Base-by-base conservation (phyloP, 805 yeast genomes). In the Pichia phayaonensis region DNA sequence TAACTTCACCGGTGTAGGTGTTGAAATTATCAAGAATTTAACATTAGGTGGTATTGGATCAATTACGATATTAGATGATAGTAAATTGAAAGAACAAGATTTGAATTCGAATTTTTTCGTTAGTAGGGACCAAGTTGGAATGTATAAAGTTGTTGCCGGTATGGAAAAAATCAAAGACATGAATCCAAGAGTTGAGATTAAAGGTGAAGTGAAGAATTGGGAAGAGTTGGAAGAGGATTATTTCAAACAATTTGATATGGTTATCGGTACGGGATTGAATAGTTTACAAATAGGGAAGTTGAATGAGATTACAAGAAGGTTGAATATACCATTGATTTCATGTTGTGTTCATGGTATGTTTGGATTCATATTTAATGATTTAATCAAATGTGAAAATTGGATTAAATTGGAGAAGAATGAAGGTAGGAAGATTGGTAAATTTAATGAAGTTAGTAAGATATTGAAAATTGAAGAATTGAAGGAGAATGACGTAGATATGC, bases 31-130 rank as follows among this genome's bases (percentile, higher is more conserved):
- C 38, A 92, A 94, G 66, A 90, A 90, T 64, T 65, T 94, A 45
- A 87, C 87, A 20, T 74, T 94, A 23, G 95, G 96, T 27, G 99
- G 99, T 5, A 72, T 92, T 51, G 96, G 95, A 3, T 71, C 83
- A 0, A 66, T 92, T 27, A 82, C 83, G n/a, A 69, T 94, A 0
- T 61, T 83, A 49, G 97, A 90, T 67, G 60, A 66, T 34, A 68
- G 81, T 3, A 58, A 45, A 0, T 78, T 87, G 1, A 61, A 65
- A 1, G 84, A 77, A 38, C 57, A 75, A 41, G 96, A 88, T 61
- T 74, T 85, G 52, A 81, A 81, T 3, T 75, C 82, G 1, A 94
- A 90, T 63, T 90, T 89, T 65, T 87, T 88, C 62, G 62, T 88
- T 26, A 76, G 75, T 45, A 75, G 72, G 29, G 59, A 64, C 1